Evolutionary conservation across 2,329 filamentous ascomycete species (phyloP).

Genomic region (Arthrobotrys entomopaga): DNA sequence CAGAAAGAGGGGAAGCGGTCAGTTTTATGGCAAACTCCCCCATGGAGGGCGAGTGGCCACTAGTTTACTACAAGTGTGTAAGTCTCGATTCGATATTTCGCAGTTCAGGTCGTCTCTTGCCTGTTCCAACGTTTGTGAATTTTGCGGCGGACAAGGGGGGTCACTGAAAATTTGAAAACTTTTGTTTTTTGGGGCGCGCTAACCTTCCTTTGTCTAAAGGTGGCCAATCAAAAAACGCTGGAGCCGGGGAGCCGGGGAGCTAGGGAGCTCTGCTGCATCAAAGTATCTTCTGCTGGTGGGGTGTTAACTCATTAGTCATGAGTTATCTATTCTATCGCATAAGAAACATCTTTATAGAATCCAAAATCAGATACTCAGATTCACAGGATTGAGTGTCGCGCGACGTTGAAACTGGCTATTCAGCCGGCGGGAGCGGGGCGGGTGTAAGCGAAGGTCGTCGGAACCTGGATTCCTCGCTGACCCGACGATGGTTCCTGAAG

Average conservation of each 20-base stretch:
- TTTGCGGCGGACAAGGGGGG: neutral
- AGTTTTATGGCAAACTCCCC: constrained; percentile 24
- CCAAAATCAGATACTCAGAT: neutral
- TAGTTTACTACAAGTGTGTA: neutral
- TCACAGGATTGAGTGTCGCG: too few relatives aligned
- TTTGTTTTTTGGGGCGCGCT: constrained; percentile 29
- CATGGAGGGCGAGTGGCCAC: neutral
- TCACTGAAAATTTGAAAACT: constrained; percentile 14
- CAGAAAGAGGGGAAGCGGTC: constrained; percentile 54
- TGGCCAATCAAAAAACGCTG: neutral
- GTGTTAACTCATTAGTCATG: neutral
- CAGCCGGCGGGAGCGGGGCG: constrained; percentile 14
- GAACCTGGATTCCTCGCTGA: neutral
- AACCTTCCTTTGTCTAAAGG: neutral
- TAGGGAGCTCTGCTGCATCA: too few relatives aligned
- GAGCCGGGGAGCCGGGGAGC: too few relatives aligned
- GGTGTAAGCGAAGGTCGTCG: constrained; percentile 6
- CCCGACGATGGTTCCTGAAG: neutral
- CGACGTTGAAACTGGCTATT: neutral
- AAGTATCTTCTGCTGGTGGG: neutral
- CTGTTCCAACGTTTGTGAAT: too few relatives aligned
- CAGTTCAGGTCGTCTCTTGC: constrained; percentile 6
- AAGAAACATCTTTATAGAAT: too few relatives aligned
- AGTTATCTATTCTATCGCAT: too few relatives aligned
- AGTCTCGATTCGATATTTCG: constrained; percentile 27